Evolutionary conservation across 352 stramenopile species (phyloP).

Genomic region (Globisporangium nunn): DNA sequence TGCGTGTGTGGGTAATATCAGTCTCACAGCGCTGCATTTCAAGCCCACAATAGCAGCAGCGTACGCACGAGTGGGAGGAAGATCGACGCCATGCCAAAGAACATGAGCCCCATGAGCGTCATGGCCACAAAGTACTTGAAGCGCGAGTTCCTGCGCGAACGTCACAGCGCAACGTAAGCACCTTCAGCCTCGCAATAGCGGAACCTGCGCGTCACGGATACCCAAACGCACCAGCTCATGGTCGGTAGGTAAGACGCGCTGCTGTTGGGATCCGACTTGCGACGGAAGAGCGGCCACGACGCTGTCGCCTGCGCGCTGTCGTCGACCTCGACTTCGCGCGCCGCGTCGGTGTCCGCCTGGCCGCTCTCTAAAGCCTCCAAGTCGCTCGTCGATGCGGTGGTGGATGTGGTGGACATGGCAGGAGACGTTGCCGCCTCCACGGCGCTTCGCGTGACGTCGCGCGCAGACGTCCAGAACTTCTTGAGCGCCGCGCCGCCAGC

Average conservation of each 20-base stretch:
- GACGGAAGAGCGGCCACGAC: slow-evolving; percentile 33
- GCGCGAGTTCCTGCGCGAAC: slow-evolving; percentile 39
- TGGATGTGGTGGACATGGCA: slow-evolving; percentile 1
- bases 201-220: too few species aligned
- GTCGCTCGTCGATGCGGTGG: slow-evolving; percentile 9
- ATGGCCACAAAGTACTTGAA: slow-evolving; percentile 83
- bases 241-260: slow-evolving; percentile 25
- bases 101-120: slow-evolving; percentile 58
- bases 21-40: background rate
- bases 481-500: slow-evolving; percentile 30
- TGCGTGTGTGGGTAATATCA: background rate
- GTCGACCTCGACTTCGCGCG: slow-evolving; percentile 7
- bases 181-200: too few species aligned
- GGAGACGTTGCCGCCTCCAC: slow-evolving; percentile 8
- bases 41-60: background rate
- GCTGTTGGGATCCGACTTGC: slow-evolving; percentile 25
- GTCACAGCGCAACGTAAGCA: background rate
- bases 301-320: slow-evolving; percentile 14
- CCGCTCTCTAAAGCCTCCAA: slow-evolving; percentile 44
- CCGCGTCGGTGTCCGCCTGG: slow-evolving; percentile 12
- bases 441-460: slow-evolving; percentile 38
- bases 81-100: slow-evolving; percentile 79
- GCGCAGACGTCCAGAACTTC: slow-evolving; percentile 59
- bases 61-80: slow-evolving; percentile 57
- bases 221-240: slow-evolving; percentile 43